Evolutionary conservation across 345 rosid genomes (phyloP).

Genomic region (Citrus reticulata): DNA sequence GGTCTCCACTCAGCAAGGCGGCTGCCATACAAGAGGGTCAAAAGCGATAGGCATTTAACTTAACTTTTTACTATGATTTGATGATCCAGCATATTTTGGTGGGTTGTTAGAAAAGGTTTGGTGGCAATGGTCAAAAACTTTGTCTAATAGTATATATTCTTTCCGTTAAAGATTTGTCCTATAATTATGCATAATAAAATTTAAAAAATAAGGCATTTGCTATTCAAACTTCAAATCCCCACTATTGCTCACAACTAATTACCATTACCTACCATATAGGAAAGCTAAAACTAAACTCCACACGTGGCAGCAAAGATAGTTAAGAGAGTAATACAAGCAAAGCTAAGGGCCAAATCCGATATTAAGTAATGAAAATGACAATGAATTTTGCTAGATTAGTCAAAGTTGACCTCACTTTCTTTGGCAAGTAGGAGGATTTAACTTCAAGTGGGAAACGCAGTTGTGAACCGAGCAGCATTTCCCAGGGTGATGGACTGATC

Average conservation of each 20-base stretch:
- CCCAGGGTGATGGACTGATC: background rate
- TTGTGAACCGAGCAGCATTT: background rate
- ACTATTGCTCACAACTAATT: background rate
- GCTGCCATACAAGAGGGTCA: background rate
- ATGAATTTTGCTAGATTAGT: background rate
- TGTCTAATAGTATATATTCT: background rate
- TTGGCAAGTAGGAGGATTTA: background rate
- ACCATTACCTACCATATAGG: background rate
- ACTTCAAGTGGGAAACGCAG: background rate
- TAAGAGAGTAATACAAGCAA: background rate
- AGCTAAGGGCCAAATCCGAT: background rate
- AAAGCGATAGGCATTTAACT: background rate
- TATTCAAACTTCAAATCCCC: background rate
- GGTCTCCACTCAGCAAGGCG: no score
- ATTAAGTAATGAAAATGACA: background rate
- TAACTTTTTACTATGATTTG: background rate
- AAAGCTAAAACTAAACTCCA: background rate
- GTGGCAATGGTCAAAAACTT: conserved; percentile 15
- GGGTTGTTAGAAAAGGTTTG: conserved; percentile 17
- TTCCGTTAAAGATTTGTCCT: conserved; percentile 17
- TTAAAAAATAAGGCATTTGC: background rate
- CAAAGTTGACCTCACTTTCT: background rate
- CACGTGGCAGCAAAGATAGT: background rate
- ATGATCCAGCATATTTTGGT: background rate
- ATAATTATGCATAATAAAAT: background rate